Evolutionary conservation across 495 filamentous ascomycete species (phyloP).

Genomic region (Amniculicola lignicola): DNA sequence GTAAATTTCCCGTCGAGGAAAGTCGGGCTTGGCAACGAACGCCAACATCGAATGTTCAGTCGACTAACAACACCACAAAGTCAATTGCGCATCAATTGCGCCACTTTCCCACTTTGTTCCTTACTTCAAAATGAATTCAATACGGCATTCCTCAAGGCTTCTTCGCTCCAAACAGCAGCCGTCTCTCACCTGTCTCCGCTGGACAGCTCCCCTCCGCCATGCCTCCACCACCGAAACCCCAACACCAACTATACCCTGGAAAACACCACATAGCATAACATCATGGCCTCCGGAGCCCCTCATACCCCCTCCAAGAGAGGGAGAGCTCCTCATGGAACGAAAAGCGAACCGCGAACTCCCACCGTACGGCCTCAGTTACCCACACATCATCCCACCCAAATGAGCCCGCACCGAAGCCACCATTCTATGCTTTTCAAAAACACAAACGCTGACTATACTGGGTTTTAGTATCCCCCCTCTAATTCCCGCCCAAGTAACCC

Average conservation of each 20-base stretch:
- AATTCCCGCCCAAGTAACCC: slow-evolving; percentile 33
- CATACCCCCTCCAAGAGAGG: slow-evolving; percentile 25
- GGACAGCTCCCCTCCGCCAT: slow-evolving; percentile 8
- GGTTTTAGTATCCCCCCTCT: slow-evolving; percentile 21
- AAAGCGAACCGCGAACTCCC: slow-evolving; percentile 25
- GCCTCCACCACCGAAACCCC: slow-evolving; percentile 3
- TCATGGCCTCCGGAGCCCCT: slow-evolving; percentile 31
- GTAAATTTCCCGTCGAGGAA: too few relatives aligned
- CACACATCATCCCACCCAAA: neutral
- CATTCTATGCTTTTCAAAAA: neutral
- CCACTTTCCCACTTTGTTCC: too few relatives aligned
- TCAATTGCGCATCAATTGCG: too few relatives aligned
- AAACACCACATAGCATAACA: slow-evolving; percentile 33
- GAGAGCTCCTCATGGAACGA: slow-evolving; percentile 25
- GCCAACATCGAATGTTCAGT: too few relatives aligned
- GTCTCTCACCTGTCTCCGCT: slow-evolving; percentile 14
- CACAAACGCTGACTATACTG: neutral
- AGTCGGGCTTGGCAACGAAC: too few relatives aligned
- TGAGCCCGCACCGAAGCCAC: neutral
- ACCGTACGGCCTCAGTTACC: slow-evolving; percentile 7
- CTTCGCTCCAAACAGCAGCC: too few relatives aligned
- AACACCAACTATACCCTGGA: slow-evolving; percentile 26
- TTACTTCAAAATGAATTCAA: too few relatives aligned
- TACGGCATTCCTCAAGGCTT: too few relatives aligned
- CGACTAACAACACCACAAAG: too few relatives aligned